These are phyloP conservation scores for Solanum lignicaule DNA, from an alignment of 257 asterid species.

Conservation along the genomic window DNA sequence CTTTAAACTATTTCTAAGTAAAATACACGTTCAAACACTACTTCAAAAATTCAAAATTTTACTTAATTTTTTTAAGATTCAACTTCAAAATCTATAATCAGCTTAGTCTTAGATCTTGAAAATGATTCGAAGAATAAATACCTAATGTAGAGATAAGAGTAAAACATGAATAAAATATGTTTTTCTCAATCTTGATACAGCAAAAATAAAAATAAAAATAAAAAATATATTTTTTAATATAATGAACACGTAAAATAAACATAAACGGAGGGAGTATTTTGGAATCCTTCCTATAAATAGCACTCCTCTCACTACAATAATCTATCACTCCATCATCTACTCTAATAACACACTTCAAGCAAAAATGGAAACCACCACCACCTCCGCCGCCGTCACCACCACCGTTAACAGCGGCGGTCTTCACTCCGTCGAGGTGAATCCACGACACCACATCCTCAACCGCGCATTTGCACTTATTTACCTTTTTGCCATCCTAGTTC, in stretches of 20 bases:
- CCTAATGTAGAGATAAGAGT: background rate
- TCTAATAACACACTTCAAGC: background rate
- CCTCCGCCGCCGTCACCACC: background rate
- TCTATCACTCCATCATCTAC: background rate
- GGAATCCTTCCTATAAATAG: background rate
- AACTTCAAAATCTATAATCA: background rate
- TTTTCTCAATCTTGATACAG: background rate
- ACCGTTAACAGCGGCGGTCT: constrained; percentile 16
- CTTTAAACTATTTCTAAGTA: no score
- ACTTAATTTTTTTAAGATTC: background rate
- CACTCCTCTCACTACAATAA: background rate
- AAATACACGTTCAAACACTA: no score
- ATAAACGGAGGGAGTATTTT: accelerated
- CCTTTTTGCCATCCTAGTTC: constrained; percentile 24
- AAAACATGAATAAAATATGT: no score
- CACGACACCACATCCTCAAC: constrained; percentile 40
- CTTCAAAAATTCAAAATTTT: no score
- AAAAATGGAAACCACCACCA: background rate
- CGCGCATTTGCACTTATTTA: constrained; percentile 52
- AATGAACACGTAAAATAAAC: background rate
- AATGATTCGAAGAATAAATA: no score
- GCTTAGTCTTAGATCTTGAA: background rate
- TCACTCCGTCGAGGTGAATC: constrained; percentile 26
- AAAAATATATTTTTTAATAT: background rate
- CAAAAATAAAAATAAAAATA: background rate